These are phyloP conservation scores for Pharus latifolius DNA, from an alignment of 176 grass and related monocot genomes.

Conservation along the genomic window DNA sequence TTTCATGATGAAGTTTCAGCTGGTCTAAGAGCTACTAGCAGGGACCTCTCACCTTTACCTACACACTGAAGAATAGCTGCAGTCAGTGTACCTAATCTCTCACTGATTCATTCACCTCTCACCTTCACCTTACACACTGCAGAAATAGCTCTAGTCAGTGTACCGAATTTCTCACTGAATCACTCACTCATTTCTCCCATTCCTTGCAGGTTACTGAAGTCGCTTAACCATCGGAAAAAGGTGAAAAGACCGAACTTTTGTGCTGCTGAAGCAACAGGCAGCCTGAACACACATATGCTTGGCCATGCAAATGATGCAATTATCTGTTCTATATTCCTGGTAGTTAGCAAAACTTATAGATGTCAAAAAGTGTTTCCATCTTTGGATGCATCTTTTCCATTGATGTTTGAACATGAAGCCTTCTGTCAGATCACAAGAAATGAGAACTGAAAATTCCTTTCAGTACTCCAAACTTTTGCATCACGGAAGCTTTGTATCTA, in stretches of 20 bases:
- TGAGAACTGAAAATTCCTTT: too few species aligned
- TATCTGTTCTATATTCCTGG: neutral
- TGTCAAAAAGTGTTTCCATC: neutral
- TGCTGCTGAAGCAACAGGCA: conserved; percentile 25
- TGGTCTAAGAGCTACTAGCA: neutral
- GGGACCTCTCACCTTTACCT: conserved; percentile 3
- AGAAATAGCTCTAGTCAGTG: conserved; percentile 13
- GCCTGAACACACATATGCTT: neutral
- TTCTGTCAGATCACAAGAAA: neutral
- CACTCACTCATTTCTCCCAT: neutral
- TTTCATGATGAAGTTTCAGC: too few species aligned
- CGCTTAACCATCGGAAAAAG: conserved; percentile 25
- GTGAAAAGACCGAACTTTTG: conserved; percentile 1
- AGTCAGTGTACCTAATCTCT: conserved; percentile 31
- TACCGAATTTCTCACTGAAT: conserved; percentile 18
- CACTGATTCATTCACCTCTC: conserved; percentile 4
- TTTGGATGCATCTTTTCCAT: neutral
- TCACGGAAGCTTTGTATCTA: conserved; percentile 23
- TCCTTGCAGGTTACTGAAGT: conserved; percentile 16
- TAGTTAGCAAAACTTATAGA: neutral
- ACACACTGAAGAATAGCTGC: neutral
- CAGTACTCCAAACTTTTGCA: neutral
- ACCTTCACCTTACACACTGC: neutral
- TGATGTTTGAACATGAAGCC: neutral
- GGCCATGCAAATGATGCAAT: neutral